Evolutionary conservation across 208 protist species (phyloP).

Genomic region (Leishmania turanica): DNA sequence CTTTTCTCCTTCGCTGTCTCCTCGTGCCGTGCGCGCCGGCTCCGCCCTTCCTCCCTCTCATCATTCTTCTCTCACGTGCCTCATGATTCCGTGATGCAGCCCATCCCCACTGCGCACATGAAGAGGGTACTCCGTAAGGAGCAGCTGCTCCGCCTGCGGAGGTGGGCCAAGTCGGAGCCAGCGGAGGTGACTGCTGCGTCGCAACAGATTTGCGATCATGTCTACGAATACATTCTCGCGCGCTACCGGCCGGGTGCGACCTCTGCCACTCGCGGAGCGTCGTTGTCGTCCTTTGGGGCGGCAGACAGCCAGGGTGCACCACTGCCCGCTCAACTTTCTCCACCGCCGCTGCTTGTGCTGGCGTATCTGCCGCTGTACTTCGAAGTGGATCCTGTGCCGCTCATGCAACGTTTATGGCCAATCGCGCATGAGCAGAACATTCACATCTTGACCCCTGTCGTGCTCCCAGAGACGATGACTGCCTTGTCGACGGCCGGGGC

Average conservation of each 20-base stretch:
- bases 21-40: not conserved
- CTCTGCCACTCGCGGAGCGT: not conserved
- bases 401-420: constrained; percentile 60
- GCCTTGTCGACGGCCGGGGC: not conserved
- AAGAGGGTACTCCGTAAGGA: constrained; percentile 43
- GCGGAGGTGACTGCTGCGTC: constrained; percentile 33
- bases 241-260: not conserved
- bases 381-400: constrained; percentile 64
- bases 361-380: constrained; percentile 79
- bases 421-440: constrained; percentile 11
- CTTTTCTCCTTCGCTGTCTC: not conserved
- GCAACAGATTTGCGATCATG: constrained; percentile 40
- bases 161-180: constrained; percentile 43
- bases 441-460: constrained; percentile 37
- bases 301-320: not conserved
- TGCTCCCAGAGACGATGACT: constrained; percentile 14
- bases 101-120: constrained; percentile 4
- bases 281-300: not conserved
- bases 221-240: constrained; percentile 41
- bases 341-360: constrained; percentile 46
- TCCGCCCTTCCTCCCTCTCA: not conserved
- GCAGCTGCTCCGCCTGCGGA: constrained; percentile 45
- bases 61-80: not conserved
- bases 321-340: not conserved
- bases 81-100: constrained; percentile 12